Evolutionary conservation across 2,329 filamentous ascomycete genomes (phyloP), one percentile per base, ranked within the genome.

Genomic region (Aspergillus ochraceus): DNA sequence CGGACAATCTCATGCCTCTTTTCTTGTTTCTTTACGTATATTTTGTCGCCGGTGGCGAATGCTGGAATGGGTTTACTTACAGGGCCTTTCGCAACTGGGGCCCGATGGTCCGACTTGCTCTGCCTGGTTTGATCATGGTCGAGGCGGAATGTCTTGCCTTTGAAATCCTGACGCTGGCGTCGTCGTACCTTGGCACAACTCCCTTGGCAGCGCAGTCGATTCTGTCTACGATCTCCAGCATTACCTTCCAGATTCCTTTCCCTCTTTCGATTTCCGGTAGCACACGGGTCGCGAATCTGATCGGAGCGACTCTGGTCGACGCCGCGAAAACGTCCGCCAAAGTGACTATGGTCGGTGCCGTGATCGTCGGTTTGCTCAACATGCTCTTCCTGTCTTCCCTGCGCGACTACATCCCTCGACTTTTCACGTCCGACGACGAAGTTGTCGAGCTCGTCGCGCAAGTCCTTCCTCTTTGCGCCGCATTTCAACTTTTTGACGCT

Each of bases 111-210:
- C 86, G 87, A 52, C 88, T 98, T 42, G 92, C 94, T 0, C 80
- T 97, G 12, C 93, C 94, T 0, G 94, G 94, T 1, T 87, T 98
- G 73, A 80, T 97, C 65, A 97, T 97, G 93, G 90, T 98, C 2
- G 88, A 96, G 74, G 92, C 94, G 5, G 94, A 98, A 74, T 96
- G 91, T 78, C 84, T 97, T 11, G 92, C 93, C 6, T 98, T 98
- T 74, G 94, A 98, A 74, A 87, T 97, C 52, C 81, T 97, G 63
- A 97, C 92, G 0, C 82, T 97, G n/a, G 87, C 88, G 9, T 86
- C 91, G 0, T 91, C 89, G 54, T 91, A 90, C 67, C 88, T 97
- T 59, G 90, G 90, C 17, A 87, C 90, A 1, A 88, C 88, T 19
- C 87, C 89, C 62, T 84, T 98, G 1, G 94, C 94, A 0, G 93